These are phyloP conservation scores for Populus trichocarpa DNA, from an alignment of 441 rosid genomes.

Conservation along the genomic window DNA sequence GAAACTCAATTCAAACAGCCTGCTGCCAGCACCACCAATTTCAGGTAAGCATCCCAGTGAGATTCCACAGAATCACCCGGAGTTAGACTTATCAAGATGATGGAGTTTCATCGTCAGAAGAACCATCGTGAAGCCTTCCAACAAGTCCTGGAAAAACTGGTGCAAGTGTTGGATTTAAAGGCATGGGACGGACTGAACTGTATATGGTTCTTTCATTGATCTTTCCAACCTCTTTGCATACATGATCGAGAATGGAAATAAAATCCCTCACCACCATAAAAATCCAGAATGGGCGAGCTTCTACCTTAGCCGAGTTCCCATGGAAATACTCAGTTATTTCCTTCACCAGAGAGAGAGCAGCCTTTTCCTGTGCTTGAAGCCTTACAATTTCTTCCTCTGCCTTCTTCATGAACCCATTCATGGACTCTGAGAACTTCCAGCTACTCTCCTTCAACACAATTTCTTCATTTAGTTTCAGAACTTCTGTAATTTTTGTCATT, in stretches of 20 bases:
- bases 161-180: slow-evolving; percentile 27
- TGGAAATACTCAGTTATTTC: slow-evolving; percentile 88
- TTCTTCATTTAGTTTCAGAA: slow-evolving; percentile 37
- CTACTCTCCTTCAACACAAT: slow-evolving; percentile 27
- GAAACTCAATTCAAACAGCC: background rate
- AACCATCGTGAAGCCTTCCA: slow-evolving; percentile 32
- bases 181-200: slow-evolving; percentile 51
- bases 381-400: slow-evolving; percentile 59
- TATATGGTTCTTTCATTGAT: slow-evolving; percentile 70
- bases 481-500: slow-evolving; percentile 49
- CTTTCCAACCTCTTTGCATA: slow-evolving; percentile 87
- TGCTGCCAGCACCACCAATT: background rate
- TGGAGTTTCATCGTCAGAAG: slow-evolving; percentile 38
- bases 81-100: background rate
- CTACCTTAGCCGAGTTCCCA: slow-evolving; percentile 64
- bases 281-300: slow-evolving; percentile 70
- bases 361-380: slow-evolving; percentile 49
- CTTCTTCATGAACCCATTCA: slow-evolving; percentile 54
- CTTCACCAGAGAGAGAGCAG: slow-evolving; percentile 44
- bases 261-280: slow-evolving; percentile 82
- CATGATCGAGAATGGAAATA: slow-evolving; percentile 73
- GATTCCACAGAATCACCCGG: background rate
- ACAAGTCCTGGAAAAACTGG: slow-evolving; percentile 47
- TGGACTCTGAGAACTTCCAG: slow-evolving; percentile 49
- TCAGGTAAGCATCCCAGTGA: background rate